Base-by-base conservation (phyloP, 1,284 basidiomycete species). In the Paramarasmius palmivorus region DNA sequence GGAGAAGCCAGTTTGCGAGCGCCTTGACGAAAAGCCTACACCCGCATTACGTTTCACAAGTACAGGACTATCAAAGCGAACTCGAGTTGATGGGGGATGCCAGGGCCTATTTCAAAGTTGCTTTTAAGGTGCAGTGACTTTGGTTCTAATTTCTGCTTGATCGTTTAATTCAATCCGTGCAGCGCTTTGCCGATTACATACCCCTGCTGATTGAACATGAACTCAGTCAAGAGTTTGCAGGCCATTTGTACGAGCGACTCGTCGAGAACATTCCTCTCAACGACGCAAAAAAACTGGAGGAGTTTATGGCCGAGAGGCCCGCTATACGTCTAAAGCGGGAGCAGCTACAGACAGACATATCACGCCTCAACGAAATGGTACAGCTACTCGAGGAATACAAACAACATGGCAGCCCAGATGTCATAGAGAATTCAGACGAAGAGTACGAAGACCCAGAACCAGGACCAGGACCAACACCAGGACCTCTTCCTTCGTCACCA, bases 121-220 rank as follows among this genome's bases (percentile, higher is more conserved):
- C 57, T 8, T 56, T 40, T 39, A 59, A 59, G 38, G 57, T n/a
- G n/a, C n/a, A n/a, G n/a, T n/a, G n/a, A n/a, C n/a, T 59, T 22
- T 25, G 25, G 12, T 10, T 14, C 25, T 34, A 4, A 23, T n/a
- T 15, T 17, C 2, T 20, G 12, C 40, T 49, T 26, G 3, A n/a
- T 41, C 17, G 17, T 47, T 15, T 44, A n/a, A n/a, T 40, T 19
- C 26, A 39, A 22, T 34, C 17, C 6, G 49, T 49, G 9, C 54
- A 86, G 83, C 75, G 83, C n/a, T 65, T 82, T 50, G 74, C 82
- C 23, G 83, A 85, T 55, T 66, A 75, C 25, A 56, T 83, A 23
- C 81, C 81, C 0, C 65, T 78, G 8, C 68, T 70, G 25, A 81
- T 84, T 29, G 81, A 84, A 49, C 75, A 76, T 35, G 68, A 74